Conservation (phyloP, 345 rosid species). For the Eucalyptus curtisii region DNA sequence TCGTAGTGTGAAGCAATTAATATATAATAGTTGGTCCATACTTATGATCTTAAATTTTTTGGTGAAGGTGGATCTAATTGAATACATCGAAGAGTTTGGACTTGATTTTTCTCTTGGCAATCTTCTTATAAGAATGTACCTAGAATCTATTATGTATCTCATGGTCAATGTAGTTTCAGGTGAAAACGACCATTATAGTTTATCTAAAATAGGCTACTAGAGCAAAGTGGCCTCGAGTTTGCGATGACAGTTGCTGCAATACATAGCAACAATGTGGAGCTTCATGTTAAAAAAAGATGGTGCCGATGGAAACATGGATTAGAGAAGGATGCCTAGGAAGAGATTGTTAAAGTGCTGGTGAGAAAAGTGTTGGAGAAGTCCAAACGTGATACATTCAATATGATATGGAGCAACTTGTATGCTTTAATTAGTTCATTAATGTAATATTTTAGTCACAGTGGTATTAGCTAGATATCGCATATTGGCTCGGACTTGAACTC, state of each 20-base stretch:
- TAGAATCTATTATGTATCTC: background rate
- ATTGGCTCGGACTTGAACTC: background rate
- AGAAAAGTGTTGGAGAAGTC: background rate
- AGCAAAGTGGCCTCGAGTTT: background rate
- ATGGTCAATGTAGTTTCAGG: fast-evolving
- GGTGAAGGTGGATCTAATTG: background rate
- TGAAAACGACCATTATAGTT: background rate
- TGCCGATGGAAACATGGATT: background rate
- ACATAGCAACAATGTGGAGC: background rate
- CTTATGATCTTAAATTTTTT: no score
- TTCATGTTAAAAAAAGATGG: background rate
- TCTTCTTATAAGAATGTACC: background rate
- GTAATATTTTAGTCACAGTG: background rate
- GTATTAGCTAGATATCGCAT: background rate
- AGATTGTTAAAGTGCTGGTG: background rate
- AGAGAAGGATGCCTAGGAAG: background rate
- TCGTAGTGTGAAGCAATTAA: no score
- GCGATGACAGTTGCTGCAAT: fast-evolving
- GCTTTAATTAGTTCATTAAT: background rate
- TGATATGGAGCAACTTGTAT: background rate
- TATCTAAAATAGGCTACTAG: background rate
- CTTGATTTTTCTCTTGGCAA: background rate
- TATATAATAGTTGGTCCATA: no score
- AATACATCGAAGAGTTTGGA: background rate
- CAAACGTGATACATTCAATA: background rate